A percentile compares a stretch with the other conserved stretches of the same genome.
Conservation (phyloP, 2,329 filamentous ascomycete genomes). For the Penicillium sp. region DNA sequence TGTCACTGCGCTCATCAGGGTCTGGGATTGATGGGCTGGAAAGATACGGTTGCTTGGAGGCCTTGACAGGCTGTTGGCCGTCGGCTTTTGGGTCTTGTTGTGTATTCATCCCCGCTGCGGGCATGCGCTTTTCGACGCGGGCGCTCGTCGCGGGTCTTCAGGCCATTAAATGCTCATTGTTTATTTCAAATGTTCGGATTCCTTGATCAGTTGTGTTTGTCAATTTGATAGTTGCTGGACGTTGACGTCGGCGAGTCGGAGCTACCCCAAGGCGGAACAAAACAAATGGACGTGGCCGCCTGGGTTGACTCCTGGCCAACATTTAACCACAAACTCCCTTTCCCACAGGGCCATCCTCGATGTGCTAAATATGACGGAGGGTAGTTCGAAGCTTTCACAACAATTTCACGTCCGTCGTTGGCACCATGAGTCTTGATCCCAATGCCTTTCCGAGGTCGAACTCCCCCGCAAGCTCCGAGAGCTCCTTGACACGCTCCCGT, state of each 20-base stretch:
- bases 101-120: slow-evolving; percentile 23
- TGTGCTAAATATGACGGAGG: slow-evolving; percentile 39
- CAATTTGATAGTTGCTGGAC: background rate
- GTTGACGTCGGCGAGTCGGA: slow-evolving; percentile 21
- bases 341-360: slow-evolving; percentile 17
- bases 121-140: slow-evolving; percentile 23
- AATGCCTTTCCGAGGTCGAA: slow-evolving; percentile 42
- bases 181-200: background rate
- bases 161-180: slow-evolving; percentile 14
- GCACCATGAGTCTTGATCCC: slow-evolving; percentile 45
- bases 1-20: slow-evolving; percentile 20
- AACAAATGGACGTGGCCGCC: slow-evolving; percentile 23
- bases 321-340: slow-evolving; percentile 16
- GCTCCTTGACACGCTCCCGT: slow-evolving; percentile 75
- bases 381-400: slow-evolving; percentile 19
- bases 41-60: slow-evolving; percentile 8
- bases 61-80: slow-evolving; percentile 11
- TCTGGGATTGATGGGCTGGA: slow-evolving; percentile 17
- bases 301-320: slow-evolving; percentile 21
- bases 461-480: slow-evolving; percentile 81
- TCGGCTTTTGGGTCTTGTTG: slow-evolving; percentile 13
- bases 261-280: slow-evolving; percentile 24
- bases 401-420: slow-evolving; percentile 27
- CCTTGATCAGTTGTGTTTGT: background rate
- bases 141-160: slow-evolving; percentile 17